Evolutionary conservation across 768 basidiomycete species (phyloP).

Genomic region (Suillus sp.): DNA sequence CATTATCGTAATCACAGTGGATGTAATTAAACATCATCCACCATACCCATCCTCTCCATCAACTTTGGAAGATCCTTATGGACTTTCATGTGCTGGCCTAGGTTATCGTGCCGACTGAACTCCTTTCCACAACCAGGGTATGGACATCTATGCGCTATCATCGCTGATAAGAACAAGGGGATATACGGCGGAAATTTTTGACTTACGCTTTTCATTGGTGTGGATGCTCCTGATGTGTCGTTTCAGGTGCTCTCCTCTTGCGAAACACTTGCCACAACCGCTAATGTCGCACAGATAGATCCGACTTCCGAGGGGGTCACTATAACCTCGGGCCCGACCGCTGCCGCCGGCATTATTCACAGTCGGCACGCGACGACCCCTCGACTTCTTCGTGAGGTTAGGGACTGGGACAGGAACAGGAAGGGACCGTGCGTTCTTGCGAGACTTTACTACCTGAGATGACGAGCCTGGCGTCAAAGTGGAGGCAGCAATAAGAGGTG

Average conservation of each 20-base stretch:
- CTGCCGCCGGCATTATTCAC: conserved; percentile 34
- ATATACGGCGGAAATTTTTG: conserved; percentile 14
- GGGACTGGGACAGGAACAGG: conserved; percentile 66
- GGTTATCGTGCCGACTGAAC: conserved; percentile 86
- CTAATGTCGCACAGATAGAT: conserved; percentile 77
- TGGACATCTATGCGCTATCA: conserved; percentile 76
- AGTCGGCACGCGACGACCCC: conserved; percentile 68
- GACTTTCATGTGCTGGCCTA: conserved; percentile 86
- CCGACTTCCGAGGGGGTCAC: conserved; percentile 44
- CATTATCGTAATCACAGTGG: not conserved
- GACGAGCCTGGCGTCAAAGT: conserved; percentile 31
- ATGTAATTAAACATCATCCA: conserved; percentile 2
- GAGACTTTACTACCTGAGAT: conserved; percentile 29
- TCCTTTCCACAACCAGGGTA: conserved; percentile 80
- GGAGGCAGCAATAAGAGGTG: conserved; percentile 33
- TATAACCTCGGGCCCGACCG: conserved; percentile 29
- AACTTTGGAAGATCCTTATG: conserved; percentile 49
- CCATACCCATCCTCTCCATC: conserved; percentile 25
- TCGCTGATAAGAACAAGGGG: conserved; percentile 17
- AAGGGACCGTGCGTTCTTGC: conserved; percentile 42
- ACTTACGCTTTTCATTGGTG: conserved; percentile 89
- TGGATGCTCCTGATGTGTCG: conserved; percentile 87
- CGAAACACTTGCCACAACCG: conserved; percentile 87
- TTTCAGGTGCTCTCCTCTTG: conserved; percentile 88
- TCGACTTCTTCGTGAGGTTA: conserved; percentile 68